Conservation (phyloP, 306 rosid genomes). For the Vigna nakashimae region DNA sequence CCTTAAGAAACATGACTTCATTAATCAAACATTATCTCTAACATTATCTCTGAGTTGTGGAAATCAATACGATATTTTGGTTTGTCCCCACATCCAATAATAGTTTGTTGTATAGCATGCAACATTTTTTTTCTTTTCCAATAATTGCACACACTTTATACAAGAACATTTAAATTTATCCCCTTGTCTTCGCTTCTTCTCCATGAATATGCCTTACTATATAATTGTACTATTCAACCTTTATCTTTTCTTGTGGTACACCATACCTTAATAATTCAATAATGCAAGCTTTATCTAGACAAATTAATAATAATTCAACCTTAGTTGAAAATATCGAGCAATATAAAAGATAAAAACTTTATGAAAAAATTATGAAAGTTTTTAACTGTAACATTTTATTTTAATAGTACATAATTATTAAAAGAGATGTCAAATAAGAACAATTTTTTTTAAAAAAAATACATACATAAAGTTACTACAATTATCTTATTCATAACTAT, state of each 20-base stretch:
- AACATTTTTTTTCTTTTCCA: not conserved
- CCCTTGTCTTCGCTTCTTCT: not conserved
- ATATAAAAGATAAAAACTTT: too few relatives aligned
- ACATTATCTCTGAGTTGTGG: too few relatives aligned
- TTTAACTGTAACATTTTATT: too few relatives aligned
- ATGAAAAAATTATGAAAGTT: too few relatives aligned
- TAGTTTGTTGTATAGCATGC: conserved; percentile 27
- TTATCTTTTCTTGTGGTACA: not conserved
- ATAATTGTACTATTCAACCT: not conserved
- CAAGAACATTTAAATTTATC: conserved; percentile 11
- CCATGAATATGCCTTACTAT: not conserved
- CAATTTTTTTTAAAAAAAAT: too few relatives aligned
- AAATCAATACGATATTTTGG: not conserved
- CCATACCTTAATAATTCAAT: not conserved
- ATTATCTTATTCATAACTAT: too few relatives aligned
- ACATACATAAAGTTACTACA: too few relatives aligned
- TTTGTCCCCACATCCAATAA: conserved; percentile 4
- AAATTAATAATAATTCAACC: not conserved
- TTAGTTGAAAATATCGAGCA: not conserved
- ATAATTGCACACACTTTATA: conserved; percentile 18
- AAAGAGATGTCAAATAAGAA: too few relatives aligned
- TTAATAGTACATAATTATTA: too few relatives aligned
- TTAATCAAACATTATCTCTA: too few relatives aligned
- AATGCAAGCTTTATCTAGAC: not conserved
- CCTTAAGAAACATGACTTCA: too few relatives aligned